Conservation (phyloP, 2,329 filamentous ascomycete species). For the Stagonosporopsis vannaccii region DNA sequence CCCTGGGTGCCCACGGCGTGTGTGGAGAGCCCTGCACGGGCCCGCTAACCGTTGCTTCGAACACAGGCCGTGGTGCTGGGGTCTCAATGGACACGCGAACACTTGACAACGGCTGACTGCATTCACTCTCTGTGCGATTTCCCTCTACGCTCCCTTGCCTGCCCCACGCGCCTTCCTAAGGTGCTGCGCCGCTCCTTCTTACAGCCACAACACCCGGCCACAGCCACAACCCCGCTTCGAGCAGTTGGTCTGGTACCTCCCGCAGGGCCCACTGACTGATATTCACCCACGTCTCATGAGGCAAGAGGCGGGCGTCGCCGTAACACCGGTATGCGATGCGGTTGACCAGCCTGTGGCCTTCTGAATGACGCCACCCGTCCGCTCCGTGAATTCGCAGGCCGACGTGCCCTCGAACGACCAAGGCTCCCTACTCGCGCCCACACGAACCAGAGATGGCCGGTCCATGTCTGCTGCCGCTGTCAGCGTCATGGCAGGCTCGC, state of each 20-base stretch:
- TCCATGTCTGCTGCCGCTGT: slow-evolving; percentile 60
- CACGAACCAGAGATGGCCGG: slow-evolving; percentile 60
- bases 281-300: slow-evolving; percentile 42
- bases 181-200: slow-evolving; percentile 21
- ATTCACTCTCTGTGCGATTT: slow-evolving; percentile 15
- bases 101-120: slow-evolving; percentile 4
- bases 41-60: slow-evolving; percentile 9
- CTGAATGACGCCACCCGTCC: slow-evolving; percentile 53
- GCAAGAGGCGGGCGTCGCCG: slow-evolving; percentile 40
- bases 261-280: slow-evolving; percentile 24
- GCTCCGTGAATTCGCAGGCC: slow-evolving; percentile 50
- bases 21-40: slow-evolving; percentile 14
- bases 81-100: slow-evolving; percentile 9
- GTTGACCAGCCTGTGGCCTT: slow-evolving; percentile 46
- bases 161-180: slow-evolving; percentile 15
- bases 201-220: slow-evolving; percentile 13
- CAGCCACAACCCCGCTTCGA: slow-evolving; percentile 27
- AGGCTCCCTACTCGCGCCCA: slow-evolving; percentile 54
- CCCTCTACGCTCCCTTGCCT: slow-evolving; percentile 21
- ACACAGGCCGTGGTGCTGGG: slow-evolving; percentile 4
- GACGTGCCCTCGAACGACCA: slow-evolving; percentile 44
- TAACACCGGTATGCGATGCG: slow-evolving; percentile 47
- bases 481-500: slow-evolving; percentile 67
- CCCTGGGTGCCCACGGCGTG: slow-evolving; percentile 1
- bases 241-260: slow-evolving; percentile 20